Evolutionary conservation across 345 rosid species (phyloP).

Genomic region (rapeseed (Brassica napus)): DNA sequence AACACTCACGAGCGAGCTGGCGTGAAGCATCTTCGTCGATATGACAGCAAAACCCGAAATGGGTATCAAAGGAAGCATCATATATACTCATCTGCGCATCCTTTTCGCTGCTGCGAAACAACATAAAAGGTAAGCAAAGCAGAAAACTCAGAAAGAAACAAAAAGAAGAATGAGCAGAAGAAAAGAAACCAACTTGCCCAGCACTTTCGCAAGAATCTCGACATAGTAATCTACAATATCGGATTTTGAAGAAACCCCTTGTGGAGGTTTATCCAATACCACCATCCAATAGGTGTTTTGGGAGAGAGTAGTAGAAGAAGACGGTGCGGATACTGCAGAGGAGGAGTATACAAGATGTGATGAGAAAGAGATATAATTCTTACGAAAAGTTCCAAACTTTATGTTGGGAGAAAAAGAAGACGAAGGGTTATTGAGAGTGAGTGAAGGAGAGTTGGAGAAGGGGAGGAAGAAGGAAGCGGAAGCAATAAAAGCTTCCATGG

Average conservation of each 20-base stretch:
- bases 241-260: constrained; percentile 47
- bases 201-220: constrained; percentile 47
- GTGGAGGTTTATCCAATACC: constrained; percentile 57
- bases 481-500: constrained; percentile 41
- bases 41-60: constrained; percentile 77
- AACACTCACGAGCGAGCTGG: constrained; percentile 54
- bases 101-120: constrained; percentile 56
- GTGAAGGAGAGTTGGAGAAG: constrained; percentile 14
- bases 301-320: constrained; percentile 32
- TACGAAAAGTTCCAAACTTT: constrained; percentile 10
- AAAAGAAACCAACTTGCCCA: constrained; percentile 56
- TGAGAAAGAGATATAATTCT: constrained; percentile 17
- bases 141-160: neutral
- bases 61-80: constrained; percentile 55
- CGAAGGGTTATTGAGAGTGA: neutral
- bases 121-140: neutral
- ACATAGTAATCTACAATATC: constrained; percentile 66
- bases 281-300: constrained; percentile 60
- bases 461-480: constrained; percentile 26
- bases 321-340: constrained; percentile 31
- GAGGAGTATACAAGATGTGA: constrained; percentile 37
- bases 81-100: constrained; percentile 84
- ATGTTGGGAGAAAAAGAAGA: constrained; percentile 13
- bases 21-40: constrained; percentile 64
- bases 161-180: neutral